These are phyloP conservation scores for Cokeromyces recurvatus DNA, from an alignment of 371 early-diverging fungal genomes.

Conservation along the genomic window DNA sequence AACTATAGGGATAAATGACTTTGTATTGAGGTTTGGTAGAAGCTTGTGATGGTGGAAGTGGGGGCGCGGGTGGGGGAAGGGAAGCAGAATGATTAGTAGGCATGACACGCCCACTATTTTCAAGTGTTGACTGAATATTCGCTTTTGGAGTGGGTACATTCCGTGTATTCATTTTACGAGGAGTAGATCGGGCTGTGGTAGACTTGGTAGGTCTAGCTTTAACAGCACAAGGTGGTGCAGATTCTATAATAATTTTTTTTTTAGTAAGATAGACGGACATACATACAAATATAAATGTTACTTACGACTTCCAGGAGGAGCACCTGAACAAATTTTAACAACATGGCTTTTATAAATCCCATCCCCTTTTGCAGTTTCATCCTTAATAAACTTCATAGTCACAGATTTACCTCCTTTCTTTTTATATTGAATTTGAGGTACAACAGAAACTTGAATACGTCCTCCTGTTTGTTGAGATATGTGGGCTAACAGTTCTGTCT, in stretches of 20 bases:
- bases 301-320: constrained; percentile 59
- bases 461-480: constrained; percentile 48
- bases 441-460: constrained; percentile 46
- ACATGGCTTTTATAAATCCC: constrained; percentile 76
- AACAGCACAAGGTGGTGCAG: constrained; percentile 57
- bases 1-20: constrained; percentile 48
- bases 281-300: no score
- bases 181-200: constrained; percentile 20
- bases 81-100: no score
- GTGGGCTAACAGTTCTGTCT: constrained; percentile 79
- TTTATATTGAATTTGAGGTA: constrained; percentile 55
- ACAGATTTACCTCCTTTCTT: constrained; percentile 77
- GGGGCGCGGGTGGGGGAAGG: background rate
- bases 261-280: no score
- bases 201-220: constrained; percentile 39
- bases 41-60: background rate
- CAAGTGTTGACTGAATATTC: no score
- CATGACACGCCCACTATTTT: background rate
- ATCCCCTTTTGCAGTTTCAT: constrained; percentile 53
- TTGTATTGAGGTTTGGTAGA: background rate
- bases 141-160: constrained; percentile 42
- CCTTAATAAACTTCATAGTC: constrained; percentile 75
- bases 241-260: constrained; percentile 32
- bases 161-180: constrained; percentile 60
- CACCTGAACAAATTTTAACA: constrained; percentile 66